Base-by-base conservation (phyloP, 345 rosid species). In the Hypericum perforatum region DNA sequence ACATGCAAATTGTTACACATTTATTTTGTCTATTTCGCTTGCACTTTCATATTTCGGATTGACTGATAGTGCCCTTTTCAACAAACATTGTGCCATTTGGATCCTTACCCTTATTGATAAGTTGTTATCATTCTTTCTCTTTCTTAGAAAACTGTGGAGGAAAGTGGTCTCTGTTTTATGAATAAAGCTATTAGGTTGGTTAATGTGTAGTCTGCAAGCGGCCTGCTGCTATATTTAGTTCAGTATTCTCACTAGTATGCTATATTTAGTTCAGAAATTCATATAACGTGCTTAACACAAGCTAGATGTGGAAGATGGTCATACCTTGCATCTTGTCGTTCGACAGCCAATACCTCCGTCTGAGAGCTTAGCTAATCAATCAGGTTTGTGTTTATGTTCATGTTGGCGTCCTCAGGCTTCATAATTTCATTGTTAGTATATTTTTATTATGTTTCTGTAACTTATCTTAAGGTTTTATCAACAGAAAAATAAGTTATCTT, bases 291-390 rank as follows among this genome's bases (percentile, higher is more conserved):
- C 79, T 76, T 77, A 78, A 79, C 66, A 12, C 61, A 60, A 39
- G 58, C 57, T 65, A 85, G 94, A 85, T 72, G 89, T 85, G 16
- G 94, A 85, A 76, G 89, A 85, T 50, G 89, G 94, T 60, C 94
- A 85, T 65, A 85, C 94, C 49, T 69, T 85, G 74, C 94, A 85
- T 70, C 59, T 85, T 54, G 94, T 85, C 57, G 94, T 82, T 64
- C 76, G 94, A 73, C 84, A 85, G 53, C 86, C 94, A 4, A 22
- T 68, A 52, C 65, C 73, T 13, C 66, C 68, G 45, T 59, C 71
- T 2, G 88, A 76, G 48, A 76, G 84, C 57, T 29, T 47, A 16
- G 49, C 68, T 50, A 58, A 62, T 66, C 71, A 64, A 52, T 57
- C 82, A 77, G 94, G 94, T 85, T 8, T 53, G 32, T 54, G 42